Percentiles rank a stretch among this genome's conserved stretches.
These are phyloP conservation scores for Nicotiana obtusifolia DNA, from an alignment of 257 asterid genomes.

Conservation along the genomic window DNA sequence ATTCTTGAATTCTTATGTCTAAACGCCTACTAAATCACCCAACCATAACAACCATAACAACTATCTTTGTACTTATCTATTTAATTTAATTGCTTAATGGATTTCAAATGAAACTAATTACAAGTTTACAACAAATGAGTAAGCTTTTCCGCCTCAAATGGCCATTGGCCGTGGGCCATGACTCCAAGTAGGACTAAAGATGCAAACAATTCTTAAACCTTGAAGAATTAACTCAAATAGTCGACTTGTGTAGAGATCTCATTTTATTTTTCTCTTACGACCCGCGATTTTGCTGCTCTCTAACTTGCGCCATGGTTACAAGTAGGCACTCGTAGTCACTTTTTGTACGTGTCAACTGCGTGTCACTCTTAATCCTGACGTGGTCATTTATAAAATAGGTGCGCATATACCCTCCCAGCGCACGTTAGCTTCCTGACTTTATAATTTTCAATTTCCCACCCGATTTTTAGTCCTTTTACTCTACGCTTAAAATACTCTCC, in stretches of 20 bases:
- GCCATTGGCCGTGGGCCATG: background rate
- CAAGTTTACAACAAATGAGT: background rate
- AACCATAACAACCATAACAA: no score
- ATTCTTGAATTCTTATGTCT: no score
- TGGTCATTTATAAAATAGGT: background rate
- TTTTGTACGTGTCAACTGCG: constrained; percentile 9
- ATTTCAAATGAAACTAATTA: background rate
- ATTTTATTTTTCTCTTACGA: background rate
- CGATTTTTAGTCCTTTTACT: constrained; percentile 2
- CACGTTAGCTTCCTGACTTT: background rate
- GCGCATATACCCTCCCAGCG: background rate
- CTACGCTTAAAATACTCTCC: constrained; percentile 18
- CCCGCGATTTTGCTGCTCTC: background rate
- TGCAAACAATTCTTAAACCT: background rate
- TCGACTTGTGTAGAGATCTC: no score
- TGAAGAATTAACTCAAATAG: no score
- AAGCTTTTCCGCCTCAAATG: background rate
- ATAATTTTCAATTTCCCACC: constrained; percentile 16
- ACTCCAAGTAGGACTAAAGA: background rate
- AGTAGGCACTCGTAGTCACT: background rate
- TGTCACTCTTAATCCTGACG: background rate
- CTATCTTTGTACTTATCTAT: background rate
- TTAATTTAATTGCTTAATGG: background rate
- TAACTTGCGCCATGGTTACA: constrained; percentile 11
- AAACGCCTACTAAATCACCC: no score